Base-by-base conservation (phyloP, 2,329 filamentous ascomycete genomes). In the Calonectria leucothoes region DNA sequence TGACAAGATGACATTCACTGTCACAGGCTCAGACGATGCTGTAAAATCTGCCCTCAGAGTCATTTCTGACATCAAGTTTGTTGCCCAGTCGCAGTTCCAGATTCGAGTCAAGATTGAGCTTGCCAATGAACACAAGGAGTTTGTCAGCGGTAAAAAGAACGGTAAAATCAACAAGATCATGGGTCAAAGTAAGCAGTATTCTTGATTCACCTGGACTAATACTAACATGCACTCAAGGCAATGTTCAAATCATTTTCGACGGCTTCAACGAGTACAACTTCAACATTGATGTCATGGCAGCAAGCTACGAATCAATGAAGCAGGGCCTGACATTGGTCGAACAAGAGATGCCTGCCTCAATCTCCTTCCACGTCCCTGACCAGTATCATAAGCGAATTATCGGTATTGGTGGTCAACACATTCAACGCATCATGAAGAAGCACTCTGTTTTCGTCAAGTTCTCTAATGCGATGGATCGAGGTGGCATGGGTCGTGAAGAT, bases 131-230 rank as follows among this genome's bases (percentile, higher is more conserved):
- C 97, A 99, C 88, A 99, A 99, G 85, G 97, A 99, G 82, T 99
- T 99, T 83, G 97, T 99, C 71, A 98, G 96, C 79, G 97, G 97
- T 79, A 99, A 99, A 89, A 99, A 99, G 89, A 99, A 99, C 81
- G 97, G 97, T 85, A 99, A 99, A 88, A 99, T 99, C 86, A 99
- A 99, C 89, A 99, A 99, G 89, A 99, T 99, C 82, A 99, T 99
- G 97, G 97, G 96, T 29, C 96, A 98, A 85, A 98, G 96, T 79
- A 76, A 49, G 80, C 74, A n/a, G 35, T 45, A 10, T 49, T 4
- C 20, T 17, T 29, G 10, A 37, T 57, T 42, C 33, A 71, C 75
- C 14, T 4, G 29, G 6, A 10, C 4, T 64, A 78, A 35, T 23
- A 39, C 79, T 84, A 71, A 82, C 68, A 63, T 48, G 29, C 74